phyloP scores from a whole-genome alignment of 2,329 filamentous ascomycete genomes.

The Verticillium zaregamsianum region DNA sequence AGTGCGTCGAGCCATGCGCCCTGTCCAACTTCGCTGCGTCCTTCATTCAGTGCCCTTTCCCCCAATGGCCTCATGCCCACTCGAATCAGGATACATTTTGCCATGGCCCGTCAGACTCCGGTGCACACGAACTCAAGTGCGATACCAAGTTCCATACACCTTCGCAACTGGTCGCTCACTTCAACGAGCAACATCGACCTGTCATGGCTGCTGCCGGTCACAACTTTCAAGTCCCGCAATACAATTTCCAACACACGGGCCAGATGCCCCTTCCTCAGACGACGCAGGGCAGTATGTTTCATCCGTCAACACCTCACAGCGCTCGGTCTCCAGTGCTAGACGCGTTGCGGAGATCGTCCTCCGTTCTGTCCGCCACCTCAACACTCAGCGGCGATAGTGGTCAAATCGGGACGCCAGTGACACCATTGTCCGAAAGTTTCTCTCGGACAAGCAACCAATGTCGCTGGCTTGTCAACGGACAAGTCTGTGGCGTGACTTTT shows the following conservation, averaged over 20 bases:
- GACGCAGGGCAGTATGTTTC: background rate
- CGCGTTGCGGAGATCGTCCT: background rate
- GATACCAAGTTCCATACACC: background rate
- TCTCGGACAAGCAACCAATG: constrained; percentile 28
- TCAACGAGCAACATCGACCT: background rate
- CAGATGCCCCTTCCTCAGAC: background rate
- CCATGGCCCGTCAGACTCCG: background rate
- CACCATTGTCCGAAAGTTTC: background rate
- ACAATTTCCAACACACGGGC: background rate
- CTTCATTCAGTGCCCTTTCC: background rate
- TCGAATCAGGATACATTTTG: background rate
- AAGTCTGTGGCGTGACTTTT: constrained; percentile 31
- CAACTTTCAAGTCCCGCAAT: background rate
- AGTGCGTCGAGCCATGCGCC: background rate
- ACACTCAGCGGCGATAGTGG: background rate
- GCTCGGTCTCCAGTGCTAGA: background rate
- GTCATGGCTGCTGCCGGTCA: background rate
- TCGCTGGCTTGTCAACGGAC: constrained; percentile 16
- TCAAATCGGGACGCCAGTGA: background rate
- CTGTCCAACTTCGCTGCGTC: background rate
- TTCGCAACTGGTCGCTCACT: background rate
- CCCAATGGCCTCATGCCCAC: background rate
- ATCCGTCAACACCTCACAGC: no score
- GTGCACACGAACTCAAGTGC: background rate
- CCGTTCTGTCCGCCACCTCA: background rate